Base-by-base conservation (phyloP, 805 yeast species). In the Teunomyces funiuensis region DNA sequence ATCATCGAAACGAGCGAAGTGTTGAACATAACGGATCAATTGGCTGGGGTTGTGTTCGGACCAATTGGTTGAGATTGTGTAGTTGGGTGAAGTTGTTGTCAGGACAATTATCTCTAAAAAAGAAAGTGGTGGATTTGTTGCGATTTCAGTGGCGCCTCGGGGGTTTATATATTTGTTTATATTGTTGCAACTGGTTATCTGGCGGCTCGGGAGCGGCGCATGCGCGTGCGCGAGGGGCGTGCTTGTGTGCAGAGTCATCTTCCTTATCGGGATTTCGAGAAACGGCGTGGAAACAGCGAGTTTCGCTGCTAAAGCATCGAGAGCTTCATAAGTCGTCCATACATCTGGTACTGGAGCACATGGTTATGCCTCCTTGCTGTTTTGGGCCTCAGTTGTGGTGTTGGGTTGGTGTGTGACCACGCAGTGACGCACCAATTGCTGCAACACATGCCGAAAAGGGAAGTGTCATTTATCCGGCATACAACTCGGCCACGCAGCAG, bases 1-100 rank as follows among this genome's bases (percentile, higher is more conserved):
- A 36, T 38, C 14, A 44, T 41, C 15, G 47, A 42, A 11, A 17
- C 19, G 18, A 49, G 42, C 18, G 37, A 10, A n/a, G 47, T 36
- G 30, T 41, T 43, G 23, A 50, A 42, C 54, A 50, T 50, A 25
- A 41, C n/a, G n/a, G n/a, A n/a, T n/a, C n/a, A n/a, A n/a, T 20
- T 11, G 11, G 19, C 17, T 38, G 26, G 34, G 37, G 27, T 5
- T 19, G 22, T 13, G 28, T 25, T 13, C n/a, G n/a, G n/a, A n/a
- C n/a, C n/a, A n/a, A n/a, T 20, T 11, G 11, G 19, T 14, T 38
- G 26, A 31, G 37, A 23, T 5, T 19, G 22, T 13, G 28, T 25
- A n/a, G n/a, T n/a, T n/a, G n/a, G 36, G 7, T 19, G 22, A 5
- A 3, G 25, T 22, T 22, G 25, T 7, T 22, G 5, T 22, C 25